Evolutionary conservation across 2,329 filamentous ascomycete species (phyloP).

Genomic region (Calonectria fujianensis): DNA sequence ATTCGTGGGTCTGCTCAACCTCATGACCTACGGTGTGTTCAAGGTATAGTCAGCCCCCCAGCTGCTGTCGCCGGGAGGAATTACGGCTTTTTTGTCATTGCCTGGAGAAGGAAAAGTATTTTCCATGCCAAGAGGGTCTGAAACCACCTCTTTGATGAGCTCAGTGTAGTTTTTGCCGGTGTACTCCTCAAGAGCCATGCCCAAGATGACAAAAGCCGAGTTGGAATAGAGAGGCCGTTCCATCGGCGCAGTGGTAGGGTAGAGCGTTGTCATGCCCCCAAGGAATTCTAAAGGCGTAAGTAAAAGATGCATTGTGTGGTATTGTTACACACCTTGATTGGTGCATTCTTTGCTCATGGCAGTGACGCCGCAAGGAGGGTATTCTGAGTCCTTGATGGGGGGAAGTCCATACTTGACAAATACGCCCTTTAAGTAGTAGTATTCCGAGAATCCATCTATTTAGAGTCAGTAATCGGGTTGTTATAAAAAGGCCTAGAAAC

Average conservation of each 20-base stretch:
- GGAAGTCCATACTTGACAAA: slow-evolving; percentile 62
- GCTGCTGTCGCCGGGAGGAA: slow-evolving; percentile 57
- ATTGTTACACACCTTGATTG: slow-evolving; percentile 54
- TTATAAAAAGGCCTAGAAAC: background rate
- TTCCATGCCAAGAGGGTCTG: slow-evolving; percentile 41
- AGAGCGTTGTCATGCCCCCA: slow-evolving; percentile 54
- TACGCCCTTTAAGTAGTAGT: slow-evolving; percentile 60
- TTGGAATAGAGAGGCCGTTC: slow-evolving; percentile 64
- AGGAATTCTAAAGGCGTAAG: slow-evolving; percentile 56
- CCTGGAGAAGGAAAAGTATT: slow-evolving; percentile 57
- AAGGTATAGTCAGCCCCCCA: slow-evolving; percentile 61
- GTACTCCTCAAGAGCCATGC: slow-evolving; percentile 58
- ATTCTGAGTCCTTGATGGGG: slow-evolving; percentile 57
- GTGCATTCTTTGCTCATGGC: slow-evolving; percentile 60
- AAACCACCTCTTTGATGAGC: slow-evolving; percentile 49
- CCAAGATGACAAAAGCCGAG: slow-evolving; percentile 62
- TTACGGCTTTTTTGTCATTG: slow-evolving; percentile 54
- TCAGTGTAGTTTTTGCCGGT: slow-evolving; percentile 56
- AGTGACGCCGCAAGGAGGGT: slow-evolving; percentile 61
- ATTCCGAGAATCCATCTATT: slow-evolving; percentile 59
- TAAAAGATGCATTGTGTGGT: background rate
- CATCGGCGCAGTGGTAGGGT: slow-evolving; percentile 57
- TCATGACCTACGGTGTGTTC: slow-evolving; percentile 56
- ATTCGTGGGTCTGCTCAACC: no score
- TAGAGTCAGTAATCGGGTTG: slow-evolving; percentile 1